Percentiles rank a stretch among this genome's conserved stretches.
phyloP scores from a whole-genome alignment of 192 early-diverging fungal genomes.

The Dispira simplex region DNA sequence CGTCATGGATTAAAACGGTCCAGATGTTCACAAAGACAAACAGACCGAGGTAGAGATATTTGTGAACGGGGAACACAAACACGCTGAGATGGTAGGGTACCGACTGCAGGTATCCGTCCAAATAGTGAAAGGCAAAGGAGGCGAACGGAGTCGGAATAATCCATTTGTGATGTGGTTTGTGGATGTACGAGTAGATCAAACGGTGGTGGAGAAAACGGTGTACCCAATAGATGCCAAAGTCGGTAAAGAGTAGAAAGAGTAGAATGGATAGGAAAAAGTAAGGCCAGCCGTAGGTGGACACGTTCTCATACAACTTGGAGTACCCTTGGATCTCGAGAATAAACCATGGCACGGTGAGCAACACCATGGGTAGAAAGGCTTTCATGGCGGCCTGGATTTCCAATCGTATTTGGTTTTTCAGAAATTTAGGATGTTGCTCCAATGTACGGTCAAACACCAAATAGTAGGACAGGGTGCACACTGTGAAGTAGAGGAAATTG shows the following conservation, averaged over 20 bases:
- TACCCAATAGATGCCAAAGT: constrained; percentile 93
- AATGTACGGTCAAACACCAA: constrained; percentile 77
- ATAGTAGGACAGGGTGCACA: constrained; percentile 63
- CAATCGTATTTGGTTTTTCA: constrained; percentile 74
- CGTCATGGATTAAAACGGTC: constrained; percentile 97
- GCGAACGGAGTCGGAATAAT: constrained; percentile 90
- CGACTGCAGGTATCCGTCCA: constrained; percentile 93
- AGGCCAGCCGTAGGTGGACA: constrained; percentile 51
- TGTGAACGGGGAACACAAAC: constrained; percentile 82
- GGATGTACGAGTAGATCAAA: constrained; percentile 70
- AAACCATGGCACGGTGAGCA: constrained; percentile 85
- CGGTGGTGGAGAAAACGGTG: constrained; percentile 90
- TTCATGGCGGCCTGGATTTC: constrained; percentile 70
- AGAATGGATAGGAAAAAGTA: constrained; percentile 51
- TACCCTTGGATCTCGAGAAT: constrained; percentile 79
- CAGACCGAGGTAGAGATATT: constrained; percentile 70
- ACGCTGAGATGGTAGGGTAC: constrained; percentile 90
- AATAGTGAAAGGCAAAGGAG: constrained; percentile 86
- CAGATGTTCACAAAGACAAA: constrained; percentile 88
- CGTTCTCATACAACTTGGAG: constrained; percentile 65
- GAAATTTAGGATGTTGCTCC: constrained; percentile 87
- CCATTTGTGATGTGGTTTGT: constrained; percentile 83
- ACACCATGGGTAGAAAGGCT: constrained; percentile 66
- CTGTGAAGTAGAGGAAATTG: constrained; percentile 64
- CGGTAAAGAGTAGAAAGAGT: constrained; percentile 82